phyloP scores from a whole-genome alignment of 208 protist species.

The Crithidia brevicula region DNA sequence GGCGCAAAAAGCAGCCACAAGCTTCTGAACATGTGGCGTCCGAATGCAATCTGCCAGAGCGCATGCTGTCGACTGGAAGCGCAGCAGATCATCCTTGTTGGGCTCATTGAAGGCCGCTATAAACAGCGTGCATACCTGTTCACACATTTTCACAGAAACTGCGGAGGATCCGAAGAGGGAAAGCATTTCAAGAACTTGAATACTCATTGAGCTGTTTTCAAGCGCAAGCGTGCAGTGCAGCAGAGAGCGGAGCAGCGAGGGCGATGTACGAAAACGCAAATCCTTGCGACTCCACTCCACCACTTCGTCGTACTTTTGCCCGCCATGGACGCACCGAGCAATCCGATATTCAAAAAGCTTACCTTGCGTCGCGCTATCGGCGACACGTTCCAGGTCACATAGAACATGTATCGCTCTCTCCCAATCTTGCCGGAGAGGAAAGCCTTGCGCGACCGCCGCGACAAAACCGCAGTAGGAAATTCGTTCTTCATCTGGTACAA shows the following conservation, averaged over 20 bases:
- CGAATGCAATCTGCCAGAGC: slow-evolving; percentile 6
- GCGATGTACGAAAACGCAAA: slow-evolving; percentile 19
- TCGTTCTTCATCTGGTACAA: slow-evolving; percentile 27
- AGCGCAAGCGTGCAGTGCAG: slow-evolving; percentile 24
- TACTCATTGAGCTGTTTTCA: not conserved
- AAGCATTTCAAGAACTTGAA: slow-evolving; percentile 13
- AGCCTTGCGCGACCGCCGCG: slow-evolving; percentile 27
- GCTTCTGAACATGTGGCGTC: slow-evolving; percentile 14
- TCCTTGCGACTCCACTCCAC: slow-evolving; percentile 15
- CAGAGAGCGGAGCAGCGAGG: slow-evolving; percentile 27
- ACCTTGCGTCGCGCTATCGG: slow-evolving; percentile 11
- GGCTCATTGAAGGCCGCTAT: not conserved
- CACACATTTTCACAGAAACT: slow-evolving; percentile 17
- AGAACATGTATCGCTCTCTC: slow-evolving; percentile 14
- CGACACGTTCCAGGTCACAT: slow-evolving; percentile 5
- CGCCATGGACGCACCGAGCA: slow-evolving; percentile 26
- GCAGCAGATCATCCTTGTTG: slow-evolving; percentile 3
- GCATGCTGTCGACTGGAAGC: slow-evolving; percentile 22
- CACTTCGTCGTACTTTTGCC: slow-evolving; percentile 15
- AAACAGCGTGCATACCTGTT: slow-evolving; percentile 13
- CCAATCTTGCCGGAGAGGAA: slow-evolving; percentile 21
- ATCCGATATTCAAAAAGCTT: slow-evolving; percentile 29
- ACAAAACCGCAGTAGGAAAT: slow-evolving; percentile 31
- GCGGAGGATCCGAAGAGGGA: not conserved
- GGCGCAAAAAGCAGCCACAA: slow-evolving; percentile 24